Base-by-base conservation (phyloP, 768 basidiomycete species). In the Leccinum subgranulosum region DNA sequence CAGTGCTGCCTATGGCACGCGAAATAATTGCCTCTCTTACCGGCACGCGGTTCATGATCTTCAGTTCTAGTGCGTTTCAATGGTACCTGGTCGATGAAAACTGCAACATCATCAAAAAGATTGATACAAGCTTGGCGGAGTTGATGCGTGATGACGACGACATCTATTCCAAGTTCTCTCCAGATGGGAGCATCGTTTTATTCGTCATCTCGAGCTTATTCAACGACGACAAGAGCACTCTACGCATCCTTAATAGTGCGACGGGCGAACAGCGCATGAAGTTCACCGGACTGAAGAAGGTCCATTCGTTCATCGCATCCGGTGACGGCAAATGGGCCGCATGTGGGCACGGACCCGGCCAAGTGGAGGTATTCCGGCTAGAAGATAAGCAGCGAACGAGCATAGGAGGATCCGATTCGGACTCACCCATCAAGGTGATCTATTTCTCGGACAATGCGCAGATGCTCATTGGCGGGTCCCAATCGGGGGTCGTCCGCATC, bases 401-500 rank as follows among this genome's bases (percentile, higher is more conserved):
- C 15, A n/a, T 65, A 4, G 10, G 3, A 5, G 48, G 15, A 3
- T 11, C 53, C 6, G 14, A 36, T 6, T 47, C 6, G 7, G 34
- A 36, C n/a, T 34, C 29, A 8, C 45, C 41, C 1, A 25, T 56
- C n/a, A 41, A 34, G 1, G 59, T 53, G 1, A 36, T 70, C 34
- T 12, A 36, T 10, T 70, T 69, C 50, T 67, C 69, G 9, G 52
- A 49, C 9, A 55, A 64, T 23, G 60, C 55, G 4, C 29, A 27
- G 29, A 43, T 51, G 6, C 54, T 70, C 39, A 58, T 65, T 23
- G 64, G 69, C 0, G 70, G 64, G 5, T 67, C 57, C 17, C 1
- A 54, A 25, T 23, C 50, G 3, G 61, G 60, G 2, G 49, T 55
- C 3, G 60, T 71, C 8, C 57, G 33, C 1, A 15, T 71, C 17